Evolutionary conservation across 2,329 filamentous ascomycete species (phyloP).

Genomic region (Nothophaeocryptopus gaeumannii): DNA sequence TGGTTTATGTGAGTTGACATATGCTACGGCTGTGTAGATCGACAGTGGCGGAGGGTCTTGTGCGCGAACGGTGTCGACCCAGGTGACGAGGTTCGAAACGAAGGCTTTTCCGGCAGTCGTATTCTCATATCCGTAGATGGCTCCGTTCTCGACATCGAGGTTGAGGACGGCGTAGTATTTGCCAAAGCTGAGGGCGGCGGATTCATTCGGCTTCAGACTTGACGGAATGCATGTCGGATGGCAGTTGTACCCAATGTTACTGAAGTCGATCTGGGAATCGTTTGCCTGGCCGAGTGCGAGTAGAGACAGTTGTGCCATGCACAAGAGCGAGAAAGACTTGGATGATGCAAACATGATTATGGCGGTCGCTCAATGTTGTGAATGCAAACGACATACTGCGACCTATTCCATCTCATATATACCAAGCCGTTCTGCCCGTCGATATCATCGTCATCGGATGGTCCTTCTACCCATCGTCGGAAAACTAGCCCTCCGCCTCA

Average conservation of each 20-base stretch:
- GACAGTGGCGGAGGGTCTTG: constrained; percentile 35
- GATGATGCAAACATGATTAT: no score
- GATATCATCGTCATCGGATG: no score
- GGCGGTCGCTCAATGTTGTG: no score
- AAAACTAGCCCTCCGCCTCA: no score
- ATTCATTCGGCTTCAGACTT: constrained; percentile 19
- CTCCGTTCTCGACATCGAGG: constrained; percentile 40
- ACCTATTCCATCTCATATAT: no score
- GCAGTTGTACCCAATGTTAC: constrained; percentile 21
- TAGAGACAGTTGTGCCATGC: no score
- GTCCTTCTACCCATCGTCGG: no score
- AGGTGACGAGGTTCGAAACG: constrained; percentile 35
- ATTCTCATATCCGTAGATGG: constrained; percentile 35
- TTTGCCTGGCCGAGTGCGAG: no score
- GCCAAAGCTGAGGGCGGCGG: constrained; percentile 30
- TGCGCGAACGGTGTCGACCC: constrained; percentile 42
- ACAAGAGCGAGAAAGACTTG: no score
- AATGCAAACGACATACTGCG: no score
- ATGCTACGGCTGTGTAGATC: constrained; percentile 42
- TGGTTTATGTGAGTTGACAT: constrained; percentile 32
- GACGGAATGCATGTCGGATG: constrained; percentile 23
- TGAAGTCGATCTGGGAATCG: no score
- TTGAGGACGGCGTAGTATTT: constrained; percentile 41
- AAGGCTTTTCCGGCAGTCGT: constrained; percentile 35
- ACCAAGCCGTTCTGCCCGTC: no score